phyloP scores from a whole-genome alignment of 2,329 filamentous ascomycete genomes.

The Pestalotiopsis sp. region DNA sequence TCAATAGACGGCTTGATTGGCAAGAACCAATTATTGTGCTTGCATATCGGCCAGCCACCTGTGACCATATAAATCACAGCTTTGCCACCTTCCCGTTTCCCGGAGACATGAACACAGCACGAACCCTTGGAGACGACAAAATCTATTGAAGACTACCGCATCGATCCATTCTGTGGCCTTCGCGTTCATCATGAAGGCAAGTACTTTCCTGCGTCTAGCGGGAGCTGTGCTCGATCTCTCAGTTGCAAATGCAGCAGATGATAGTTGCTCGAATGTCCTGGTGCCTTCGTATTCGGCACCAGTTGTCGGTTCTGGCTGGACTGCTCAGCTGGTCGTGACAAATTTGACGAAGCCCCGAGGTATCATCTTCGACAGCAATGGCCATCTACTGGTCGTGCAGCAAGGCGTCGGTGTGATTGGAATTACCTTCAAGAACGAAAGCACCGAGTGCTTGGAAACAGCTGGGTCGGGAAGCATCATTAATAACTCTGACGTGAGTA shows the following conservation, averaged over 20 bases:
- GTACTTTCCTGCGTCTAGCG: background rate
- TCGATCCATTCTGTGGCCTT: background rate
- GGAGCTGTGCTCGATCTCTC: background rate
- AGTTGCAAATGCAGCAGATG: background rate
- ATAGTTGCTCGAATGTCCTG: conserved; percentile 6
- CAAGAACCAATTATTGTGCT: background rate
- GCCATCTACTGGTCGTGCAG: conserved; percentile 37
- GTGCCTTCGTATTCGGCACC: conserved; percentile 14
- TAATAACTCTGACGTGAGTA: conserved; percentile 10
- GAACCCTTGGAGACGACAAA: background rate
- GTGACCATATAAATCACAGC: background rate
- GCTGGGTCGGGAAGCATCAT: conserved; percentile 17
- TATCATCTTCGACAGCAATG: conserved; percentile 33
- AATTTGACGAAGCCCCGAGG: conserved; percentile 30
- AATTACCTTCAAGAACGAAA: conserved; percentile 31
- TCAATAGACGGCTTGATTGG: background rate
- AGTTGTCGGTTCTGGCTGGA: conserved; percentile 17
- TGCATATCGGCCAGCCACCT: background rate
- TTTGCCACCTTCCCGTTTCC: background rate
- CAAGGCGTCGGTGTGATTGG: conserved; percentile 30
- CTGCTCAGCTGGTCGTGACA: conserved; percentile 12
- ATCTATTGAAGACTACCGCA: background rate
- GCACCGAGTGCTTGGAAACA: conserved; percentile 28
- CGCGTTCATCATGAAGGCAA: conserved; percentile 2
- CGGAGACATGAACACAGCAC: background rate